Evolutionary conservation across 2,329 filamentous ascomycete species (phyloP).

Genomic region (Trichoderma sp.): DNA sequence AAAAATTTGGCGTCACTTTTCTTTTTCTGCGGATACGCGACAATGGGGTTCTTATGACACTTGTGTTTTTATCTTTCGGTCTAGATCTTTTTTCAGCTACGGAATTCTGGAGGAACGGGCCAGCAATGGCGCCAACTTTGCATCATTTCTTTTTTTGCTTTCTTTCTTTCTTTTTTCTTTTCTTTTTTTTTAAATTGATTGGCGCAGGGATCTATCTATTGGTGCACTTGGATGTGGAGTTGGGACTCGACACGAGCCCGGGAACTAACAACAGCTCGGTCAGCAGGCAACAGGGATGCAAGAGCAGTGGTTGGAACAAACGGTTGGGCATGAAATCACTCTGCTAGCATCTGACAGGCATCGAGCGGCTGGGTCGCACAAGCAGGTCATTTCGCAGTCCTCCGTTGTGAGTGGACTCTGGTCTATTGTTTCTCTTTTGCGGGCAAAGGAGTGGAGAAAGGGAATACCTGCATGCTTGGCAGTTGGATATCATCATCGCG

Average conservation of each 20-base stretch:
- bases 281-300: constrained; percentile 9
- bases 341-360: constrained; percentile 11
- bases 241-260: constrained; percentile 18
- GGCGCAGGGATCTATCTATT: constrained; percentile 13
- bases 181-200: neutral
- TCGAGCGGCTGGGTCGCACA: constrained; percentile 8
- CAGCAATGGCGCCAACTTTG: constrained; percentile 23
- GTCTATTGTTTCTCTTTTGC: neutral
- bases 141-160: constrained; percentile 11
- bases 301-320: neutral
- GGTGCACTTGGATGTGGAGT: constrained; percentile 19
- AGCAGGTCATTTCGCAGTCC: neutral
- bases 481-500: neutral
- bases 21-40: constrained; percentile 12
- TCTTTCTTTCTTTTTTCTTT: neutral
- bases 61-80: neutral
- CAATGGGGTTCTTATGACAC: neutral
- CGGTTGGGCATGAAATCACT: constrained; percentile 14
- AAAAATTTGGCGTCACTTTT: neutral
- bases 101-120: constrained; percentile 14
- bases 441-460: constrained; percentile 5
- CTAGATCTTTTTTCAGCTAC: constrained; percentile 18
- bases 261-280: constrained; percentile 20
- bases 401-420: neutral
- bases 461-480: neutral